Evolutionary conservation across 495 filamentous ascomycete species (phyloP).

Genomic region (Evernia prunastri): DNA sequence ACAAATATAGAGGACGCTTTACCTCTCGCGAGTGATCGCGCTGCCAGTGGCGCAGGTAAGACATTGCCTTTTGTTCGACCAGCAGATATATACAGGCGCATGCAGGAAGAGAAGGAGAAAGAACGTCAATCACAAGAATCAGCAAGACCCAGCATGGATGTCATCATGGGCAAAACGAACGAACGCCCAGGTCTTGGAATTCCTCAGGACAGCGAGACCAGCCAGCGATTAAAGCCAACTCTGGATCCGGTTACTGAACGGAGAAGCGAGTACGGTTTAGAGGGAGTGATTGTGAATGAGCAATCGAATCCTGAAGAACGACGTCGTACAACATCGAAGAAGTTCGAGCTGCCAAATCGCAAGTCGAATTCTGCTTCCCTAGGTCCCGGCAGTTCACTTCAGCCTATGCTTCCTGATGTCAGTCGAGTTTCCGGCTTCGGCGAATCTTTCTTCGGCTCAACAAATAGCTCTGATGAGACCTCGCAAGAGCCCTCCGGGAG

Average conservation of each 20-base stretch:
- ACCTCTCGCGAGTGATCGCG: conserved; percentile 14
- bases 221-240: conserved; percentile 33
- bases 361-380: conserved; percentile 15
- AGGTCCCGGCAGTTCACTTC: conserved; percentile 20
- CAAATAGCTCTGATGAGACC: not conserved
- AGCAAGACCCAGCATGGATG: conserved; percentile 40
- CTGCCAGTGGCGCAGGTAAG: conserved; percentile 33
- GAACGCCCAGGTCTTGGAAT: conserved; percentile 24
- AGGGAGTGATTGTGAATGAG: conserved; percentile 30
- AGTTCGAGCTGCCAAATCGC: conserved; percentile 20
- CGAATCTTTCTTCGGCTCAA: conserved; percentile 33
- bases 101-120: conserved; percentile 58
- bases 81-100: conserved; percentile 70
- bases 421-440: conserved; percentile 61
- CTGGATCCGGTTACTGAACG: conserved; percentile 52
- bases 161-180: conserved; percentile 23
- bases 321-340: conserved; percentile 21
- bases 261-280: conserved; percentile 51
- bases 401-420: conserved; percentile 58
- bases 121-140: conserved; percentile 51
- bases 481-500: conserved; percentile 6
- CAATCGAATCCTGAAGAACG: conserved; percentile 16
- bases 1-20: conserved; percentile 10
- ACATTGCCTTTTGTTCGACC: conserved; percentile 62
- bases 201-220: conserved; percentile 31